Percentiles rank a stretch among this genome's conserved stretches.
phyloP scores from a whole-genome alignment of 306 rosid species.

The Prunus armeniaca region DNA sequence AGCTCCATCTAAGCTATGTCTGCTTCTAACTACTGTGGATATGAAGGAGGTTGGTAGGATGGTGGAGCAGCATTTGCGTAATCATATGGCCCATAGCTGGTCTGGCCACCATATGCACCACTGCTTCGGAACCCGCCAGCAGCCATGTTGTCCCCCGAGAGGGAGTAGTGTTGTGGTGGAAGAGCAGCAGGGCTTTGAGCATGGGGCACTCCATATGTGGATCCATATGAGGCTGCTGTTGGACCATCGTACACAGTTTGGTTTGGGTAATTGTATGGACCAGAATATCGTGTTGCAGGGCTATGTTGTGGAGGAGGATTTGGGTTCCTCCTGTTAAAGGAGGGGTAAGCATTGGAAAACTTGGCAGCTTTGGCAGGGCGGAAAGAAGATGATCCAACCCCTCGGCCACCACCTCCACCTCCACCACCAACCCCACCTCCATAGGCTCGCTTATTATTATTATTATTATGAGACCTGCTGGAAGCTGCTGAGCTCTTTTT shows the following conservation, averaged over 20 bases:
- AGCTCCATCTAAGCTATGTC: slow-evolving; percentile 11
- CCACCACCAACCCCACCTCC: slow-evolving; percentile 3
- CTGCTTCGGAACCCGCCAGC: slow-evolving; percentile 37
- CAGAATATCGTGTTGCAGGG: slow-evolving; percentile 57
- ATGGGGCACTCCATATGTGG: slow-evolving; percentile 49
- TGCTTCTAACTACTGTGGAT: slow-evolving; percentile 33
- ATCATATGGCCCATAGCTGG: slow-evolving; percentile 52
- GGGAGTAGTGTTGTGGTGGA: slow-evolving; percentile 59
- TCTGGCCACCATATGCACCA: slow-evolving; percentile 54
- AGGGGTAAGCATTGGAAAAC: slow-evolving; percentile 36
- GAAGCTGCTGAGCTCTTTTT: slow-evolving; percentile 48
- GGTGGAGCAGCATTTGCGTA: slow-evolving; percentile 47
- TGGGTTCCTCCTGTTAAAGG: slow-evolving; percentile 53
- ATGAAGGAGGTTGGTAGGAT: slow-evolving; percentile 50
- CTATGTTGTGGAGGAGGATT: slow-evolving; percentile 59
- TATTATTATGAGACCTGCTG: slow-evolving; percentile 49
- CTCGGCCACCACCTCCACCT: slow-evolving; percentile 39
- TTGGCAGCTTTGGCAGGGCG: slow-evolving; percentile 63
- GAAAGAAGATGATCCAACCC: slow-evolving; percentile 37
- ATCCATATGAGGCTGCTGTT: slow-evolving; percentile 43
- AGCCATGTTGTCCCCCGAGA: slow-evolving; percentile 48
- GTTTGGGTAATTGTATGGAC: slow-evolving; percentile 46
- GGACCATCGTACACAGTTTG: slow-evolving; percentile 50
- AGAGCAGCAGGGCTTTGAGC: slow-evolving; percentile 58
- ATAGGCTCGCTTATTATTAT: slow-evolving; percentile 55